phyloP scores from a whole-genome alignment of 331 rosid species.

The Stylosanthes scabra region DNA sequence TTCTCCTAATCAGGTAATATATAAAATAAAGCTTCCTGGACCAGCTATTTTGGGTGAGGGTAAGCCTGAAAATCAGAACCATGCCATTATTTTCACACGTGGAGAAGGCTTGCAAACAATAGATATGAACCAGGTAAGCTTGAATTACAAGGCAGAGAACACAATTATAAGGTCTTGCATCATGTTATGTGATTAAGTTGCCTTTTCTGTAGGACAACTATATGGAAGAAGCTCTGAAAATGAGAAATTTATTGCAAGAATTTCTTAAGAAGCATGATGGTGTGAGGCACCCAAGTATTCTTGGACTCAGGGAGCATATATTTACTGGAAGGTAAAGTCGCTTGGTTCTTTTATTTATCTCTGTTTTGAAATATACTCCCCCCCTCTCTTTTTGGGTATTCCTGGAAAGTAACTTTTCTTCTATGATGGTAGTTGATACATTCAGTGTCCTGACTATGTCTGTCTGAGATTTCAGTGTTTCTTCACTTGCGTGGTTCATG shows the following conservation, averaged over 20 bases:
- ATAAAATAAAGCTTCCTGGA: slow-evolving; percentile 97
- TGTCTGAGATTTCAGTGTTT: slow-evolving; percentile 74
- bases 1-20: slow-evolving; percentile 66
- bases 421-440: not conserved
- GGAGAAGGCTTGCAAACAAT: slow-evolving; percentile 99
- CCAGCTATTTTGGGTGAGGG: slow-evolving; percentile 98
- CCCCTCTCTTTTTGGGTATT: not conserved
- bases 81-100: slow-evolving; percentile 92
- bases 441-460: slow-evolving; percentile 40
- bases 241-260: slow-evolving; percentile 95
- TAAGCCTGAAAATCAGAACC: slow-evolving; percentile 99
- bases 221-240: slow-evolving; percentile 98
- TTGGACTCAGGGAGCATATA: slow-evolving; percentile 97
- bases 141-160: slow-evolving; percentile 1
- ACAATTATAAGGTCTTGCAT: slow-evolving; percentile 17
- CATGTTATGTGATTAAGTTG: slow-evolving; percentile 29
- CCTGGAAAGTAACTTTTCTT: not conserved
- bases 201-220: slow-evolving; percentile 74
- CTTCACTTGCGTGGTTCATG: slow-evolving; percentile 99
- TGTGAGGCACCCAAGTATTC: slow-evolving; percentile 84
- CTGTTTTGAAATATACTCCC: not conserved
- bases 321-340: slow-evolving; percentile 86
- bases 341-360: slow-evolving; percentile 22
- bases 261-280: slow-evolving; percentile 93
- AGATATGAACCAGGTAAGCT: slow-evolving; percentile 95